phyloP scores from a whole-genome alignment of 352 stramenopile genomes.

The Phytophthora megakarya region DNA sequence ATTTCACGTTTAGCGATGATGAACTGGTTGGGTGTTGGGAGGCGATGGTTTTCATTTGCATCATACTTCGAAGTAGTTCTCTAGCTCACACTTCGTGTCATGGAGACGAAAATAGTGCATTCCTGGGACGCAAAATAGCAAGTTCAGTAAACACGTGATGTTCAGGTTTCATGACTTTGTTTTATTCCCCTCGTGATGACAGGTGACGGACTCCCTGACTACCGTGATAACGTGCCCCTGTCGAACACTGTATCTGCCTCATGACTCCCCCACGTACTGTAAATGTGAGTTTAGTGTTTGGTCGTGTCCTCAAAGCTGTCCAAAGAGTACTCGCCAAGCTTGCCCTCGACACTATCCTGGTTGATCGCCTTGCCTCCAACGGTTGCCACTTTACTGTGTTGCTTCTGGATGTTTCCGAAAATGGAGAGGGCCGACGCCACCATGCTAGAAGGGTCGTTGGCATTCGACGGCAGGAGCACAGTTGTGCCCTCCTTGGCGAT shows the following conservation, averaged over 20 bases:
- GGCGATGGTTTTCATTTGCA: too few relatives aligned
- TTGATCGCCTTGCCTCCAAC: slow-evolving; percentile 23
- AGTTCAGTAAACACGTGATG: neutral
- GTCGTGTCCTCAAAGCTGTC: slow-evolving; percentile 52
- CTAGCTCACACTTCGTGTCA: too few relatives aligned
- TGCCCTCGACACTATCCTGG: slow-evolving; percentile 18
- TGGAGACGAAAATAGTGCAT: slow-evolving; percentile 18
- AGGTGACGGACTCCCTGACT: neutral
- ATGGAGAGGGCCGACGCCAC: slow-evolving; percentile 89
- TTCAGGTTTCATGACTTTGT: slow-evolving; percentile 15
- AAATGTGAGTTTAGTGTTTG: slow-evolving; percentile 31
- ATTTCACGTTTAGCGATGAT: too few relatives aligned
- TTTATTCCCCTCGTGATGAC: slow-evolving; percentile 22
- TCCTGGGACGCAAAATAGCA: slow-evolving; percentile 8
- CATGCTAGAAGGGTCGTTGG: slow-evolving; percentile 88
- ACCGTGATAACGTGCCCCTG: neutral
- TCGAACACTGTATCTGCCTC: slow-evolving; percentile 10
- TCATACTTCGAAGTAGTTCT: too few relatives aligned
- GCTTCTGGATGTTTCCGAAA: slow-evolving; percentile 89
- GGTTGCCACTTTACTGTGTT: slow-evolving; percentile 45
- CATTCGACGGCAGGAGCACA: slow-evolving; percentile 79
- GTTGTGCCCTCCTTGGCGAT: slow-evolving; percentile 92
- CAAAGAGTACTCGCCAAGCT: slow-evolving; percentile 65
- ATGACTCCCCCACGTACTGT: slow-evolving; percentile 3
- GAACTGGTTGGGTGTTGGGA: neutral